phyloP scores from a whole-genome alignment of 805 yeast genomes.

The Wickerhamiella slavikovae region DNA sequence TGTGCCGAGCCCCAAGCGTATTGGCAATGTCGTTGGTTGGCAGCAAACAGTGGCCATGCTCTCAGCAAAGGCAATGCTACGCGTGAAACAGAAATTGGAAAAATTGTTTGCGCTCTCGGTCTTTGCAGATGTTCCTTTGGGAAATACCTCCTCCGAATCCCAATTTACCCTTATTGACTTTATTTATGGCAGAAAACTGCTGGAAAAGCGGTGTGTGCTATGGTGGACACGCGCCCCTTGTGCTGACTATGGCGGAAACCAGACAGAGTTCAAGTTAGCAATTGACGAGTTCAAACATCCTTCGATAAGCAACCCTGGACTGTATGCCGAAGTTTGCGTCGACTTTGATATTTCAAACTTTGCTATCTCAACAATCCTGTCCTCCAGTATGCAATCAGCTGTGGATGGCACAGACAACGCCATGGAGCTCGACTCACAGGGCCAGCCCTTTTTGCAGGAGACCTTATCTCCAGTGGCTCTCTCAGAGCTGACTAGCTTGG shows the following conservation, averaged over 20 bases:
- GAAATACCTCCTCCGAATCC: constrained; percentile 65
- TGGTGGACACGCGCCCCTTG: constrained; percentile 84
- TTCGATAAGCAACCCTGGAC: constrained; percentile 51
- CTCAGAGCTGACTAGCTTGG: constrained; percentile 45
- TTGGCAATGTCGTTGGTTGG: constrained; percentile 10
- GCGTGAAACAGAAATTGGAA: constrained; percentile 51
- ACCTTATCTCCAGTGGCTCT: constrained; percentile 64
- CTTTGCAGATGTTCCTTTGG: constrained; percentile 66
- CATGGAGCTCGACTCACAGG: constrained; percentile 9
- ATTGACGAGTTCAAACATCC: constrained; percentile 49
- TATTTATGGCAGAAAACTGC: constrained; percentile 61
- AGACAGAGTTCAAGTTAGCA: constrained; percentile 31
- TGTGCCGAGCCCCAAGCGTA: background rate
- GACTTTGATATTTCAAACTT: constrained; percentile 65
- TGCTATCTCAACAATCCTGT: constrained; percentile 67
- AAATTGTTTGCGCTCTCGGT: constrained; percentile 44
- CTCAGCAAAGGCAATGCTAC: constrained; percentile 47
- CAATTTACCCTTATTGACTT: constrained; percentile 66
- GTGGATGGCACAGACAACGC: constrained; percentile 14
- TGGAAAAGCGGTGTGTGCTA: constrained; percentile 42
- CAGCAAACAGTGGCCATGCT: constrained; percentile 33
- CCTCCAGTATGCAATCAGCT: constrained; percentile 26
- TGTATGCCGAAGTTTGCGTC: constrained; percentile 55
- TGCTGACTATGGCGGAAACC: constrained; percentile 73
- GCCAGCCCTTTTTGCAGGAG: constrained; percentile 43